These are phyloP conservation scores for Lentinula lateritia DNA, from an alignment of 768 basidiomycete species.

Conservation along the genomic window DNA sequence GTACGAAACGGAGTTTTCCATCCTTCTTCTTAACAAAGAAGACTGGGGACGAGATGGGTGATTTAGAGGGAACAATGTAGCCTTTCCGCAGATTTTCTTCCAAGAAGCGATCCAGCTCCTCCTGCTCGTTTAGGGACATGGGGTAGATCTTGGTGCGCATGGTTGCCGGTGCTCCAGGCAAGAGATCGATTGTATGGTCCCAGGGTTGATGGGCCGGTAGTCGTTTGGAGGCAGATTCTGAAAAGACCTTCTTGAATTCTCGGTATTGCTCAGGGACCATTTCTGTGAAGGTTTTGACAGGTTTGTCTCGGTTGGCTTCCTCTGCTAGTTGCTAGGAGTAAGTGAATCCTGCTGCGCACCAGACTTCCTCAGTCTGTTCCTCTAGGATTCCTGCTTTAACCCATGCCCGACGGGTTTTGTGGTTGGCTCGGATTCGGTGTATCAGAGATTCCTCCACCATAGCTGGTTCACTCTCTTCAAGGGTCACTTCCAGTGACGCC, in stretches of 20 bases:
- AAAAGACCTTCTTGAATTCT: conserved; percentile 20
- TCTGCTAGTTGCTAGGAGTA: background rate
- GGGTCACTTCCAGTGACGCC: background rate
- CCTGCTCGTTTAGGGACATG: conserved; percentile 20
- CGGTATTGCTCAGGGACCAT: conserved; percentile 6
- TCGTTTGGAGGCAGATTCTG: conserved; percentile 14
- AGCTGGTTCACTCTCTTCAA: no score
- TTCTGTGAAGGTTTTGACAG: background rate
- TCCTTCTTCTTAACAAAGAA: conserved; percentile 23
- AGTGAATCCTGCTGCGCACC: background rate
- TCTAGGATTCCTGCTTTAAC: background rate
- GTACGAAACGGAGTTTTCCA: conserved; percentile 17
- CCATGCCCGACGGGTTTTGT: background rate
- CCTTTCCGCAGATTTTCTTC: conserved; percentile 9
- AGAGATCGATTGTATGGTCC: conserved; percentile 23
- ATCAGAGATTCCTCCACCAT: background rate
- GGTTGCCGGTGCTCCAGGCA: conserved; percentile 17
- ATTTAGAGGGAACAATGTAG: conserved; percentile 18
- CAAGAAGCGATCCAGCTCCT: conserved; percentile 5
- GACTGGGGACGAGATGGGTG: conserved; percentile 9
- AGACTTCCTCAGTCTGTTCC: background rate
- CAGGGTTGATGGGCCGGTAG: conserved; percentile 21
- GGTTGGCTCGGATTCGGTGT: background rate
- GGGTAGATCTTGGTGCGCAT: conserved; percentile 21
- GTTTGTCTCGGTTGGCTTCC: background rate